Evolutionary conservation across 108 stramenopile species (phyloP).

Genomic region (Cylindrotheca fusiformis): DNA sequence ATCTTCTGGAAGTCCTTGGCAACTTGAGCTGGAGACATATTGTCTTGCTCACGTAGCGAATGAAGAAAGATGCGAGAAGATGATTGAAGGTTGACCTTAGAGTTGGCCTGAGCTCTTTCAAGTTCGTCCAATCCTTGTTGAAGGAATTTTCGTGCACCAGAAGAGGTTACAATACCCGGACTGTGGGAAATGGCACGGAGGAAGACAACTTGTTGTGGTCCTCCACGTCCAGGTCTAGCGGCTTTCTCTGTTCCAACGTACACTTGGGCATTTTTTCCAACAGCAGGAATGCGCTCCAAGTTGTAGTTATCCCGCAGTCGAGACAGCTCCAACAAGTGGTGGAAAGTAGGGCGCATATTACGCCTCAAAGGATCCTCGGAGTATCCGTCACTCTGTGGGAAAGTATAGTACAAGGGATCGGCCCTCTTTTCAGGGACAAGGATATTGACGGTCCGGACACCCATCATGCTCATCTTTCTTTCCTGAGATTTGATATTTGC

Average conservation of each 20-base stretch:
- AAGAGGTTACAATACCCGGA: constrained; percentile 60
- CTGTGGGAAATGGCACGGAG: constrained; percentile 92
- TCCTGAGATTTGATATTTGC: constrained; percentile 46
- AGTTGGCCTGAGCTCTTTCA: constrained; percentile 91
- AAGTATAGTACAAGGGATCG: constrained; percentile 85
- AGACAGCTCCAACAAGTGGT: constrained; percentile 89
- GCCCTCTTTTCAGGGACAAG: constrained; percentile 63
- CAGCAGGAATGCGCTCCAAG: constrained; percentile 82
- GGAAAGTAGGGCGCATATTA: constrained; percentile 97
- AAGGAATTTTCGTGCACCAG: constrained; percentile 74
- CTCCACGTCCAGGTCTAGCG: constrained; percentile 49
- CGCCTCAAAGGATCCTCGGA: constrained; percentile 90
- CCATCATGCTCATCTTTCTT: constrained; percentile 62
- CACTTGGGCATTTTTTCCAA: constrained; percentile 90
- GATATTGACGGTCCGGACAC: constrained; percentile 82
- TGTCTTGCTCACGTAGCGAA: constrained; percentile 81
- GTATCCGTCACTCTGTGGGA: constrained; percentile 77
- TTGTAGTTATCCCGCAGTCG: constrained; percentile 82
- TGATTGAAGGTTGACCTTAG: constrained; percentile 82
- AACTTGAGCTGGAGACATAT: constrained; percentile 64
- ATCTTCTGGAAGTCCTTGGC: constrained; percentile 60
- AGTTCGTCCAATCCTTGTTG: constrained; percentile 94
- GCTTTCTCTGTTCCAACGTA: constrained; percentile 89
- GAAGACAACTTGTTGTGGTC: constrained; percentile 89
- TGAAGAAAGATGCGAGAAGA: constrained; percentile 94